phyloP scores from a whole-genome alignment of 2,329 filamentous ascomycete genomes.

The Chrysoporthe cubensis region DNA sequence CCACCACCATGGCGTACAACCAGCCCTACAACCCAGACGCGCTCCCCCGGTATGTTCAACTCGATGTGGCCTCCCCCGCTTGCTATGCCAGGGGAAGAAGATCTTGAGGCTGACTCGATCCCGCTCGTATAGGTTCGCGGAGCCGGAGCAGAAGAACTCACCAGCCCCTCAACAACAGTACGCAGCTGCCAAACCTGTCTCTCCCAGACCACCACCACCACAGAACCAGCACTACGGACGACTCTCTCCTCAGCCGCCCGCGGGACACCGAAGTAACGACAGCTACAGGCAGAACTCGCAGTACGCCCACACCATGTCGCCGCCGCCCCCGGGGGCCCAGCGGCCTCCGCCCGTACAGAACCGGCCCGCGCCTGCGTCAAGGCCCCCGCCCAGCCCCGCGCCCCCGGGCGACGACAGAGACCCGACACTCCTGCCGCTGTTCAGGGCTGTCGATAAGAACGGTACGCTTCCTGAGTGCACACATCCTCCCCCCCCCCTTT shows the following conservation, averaged over 20 bases:
- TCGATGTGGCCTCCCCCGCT: too few relatives aligned
- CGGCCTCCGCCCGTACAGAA: slow-evolving; percentile 47
- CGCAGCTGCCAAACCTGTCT: slow-evolving; percentile 50
- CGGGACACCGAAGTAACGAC: slow-evolving; percentile 18
- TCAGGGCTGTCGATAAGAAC: slow-evolving; percentile 88
- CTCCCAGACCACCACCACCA: slow-evolving; percentile 42
- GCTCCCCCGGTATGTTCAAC: slow-evolving; percentile 75
- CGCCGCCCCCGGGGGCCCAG: slow-evolving; percentile 51
- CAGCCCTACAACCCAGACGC: slow-evolving; percentile 91
- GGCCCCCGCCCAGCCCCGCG: slow-evolving; percentile 69
- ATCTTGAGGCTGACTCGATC: slow-evolving; percentile 20
- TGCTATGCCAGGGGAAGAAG: slow-evolving; percentile 1
- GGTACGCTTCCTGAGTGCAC: slow-evolving; percentile 49
- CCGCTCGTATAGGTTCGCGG: slow-evolving; percentile 49
- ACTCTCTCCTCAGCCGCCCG: slow-evolving; percentile 20
- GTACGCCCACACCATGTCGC: slow-evolving; percentile 48
- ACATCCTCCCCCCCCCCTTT: not conserved
- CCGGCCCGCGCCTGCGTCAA: slow-evolving; percentile 60
- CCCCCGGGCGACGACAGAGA: slow-evolving; percentile 58
- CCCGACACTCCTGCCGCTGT: slow-evolving; percentile 79
- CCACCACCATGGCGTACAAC: slow-evolving; percentile 84
- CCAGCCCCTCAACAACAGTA: slow-evolving; percentile 44
- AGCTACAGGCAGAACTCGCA: slow-evolving; percentile 35
- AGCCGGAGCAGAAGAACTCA: slow-evolving; percentile 47
- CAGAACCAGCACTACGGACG: slow-evolving; percentile 30